phyloP scores from a whole-genome alignment of 352 stramenopile species.

The Pythium monospermum region DNA sequence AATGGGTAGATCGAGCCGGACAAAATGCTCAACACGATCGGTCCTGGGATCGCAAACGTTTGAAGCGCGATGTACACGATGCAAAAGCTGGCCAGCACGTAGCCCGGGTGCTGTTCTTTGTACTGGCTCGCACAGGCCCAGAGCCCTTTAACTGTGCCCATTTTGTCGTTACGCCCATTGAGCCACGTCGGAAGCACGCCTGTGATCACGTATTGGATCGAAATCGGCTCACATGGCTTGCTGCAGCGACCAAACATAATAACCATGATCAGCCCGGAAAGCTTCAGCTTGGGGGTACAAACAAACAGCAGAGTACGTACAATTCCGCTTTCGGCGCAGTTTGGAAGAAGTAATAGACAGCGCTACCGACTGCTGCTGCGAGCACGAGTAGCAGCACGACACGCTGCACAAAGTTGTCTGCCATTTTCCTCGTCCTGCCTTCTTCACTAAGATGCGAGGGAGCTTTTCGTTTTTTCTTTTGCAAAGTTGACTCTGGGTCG shows the following conservation, averaged over 20 bases:
- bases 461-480: background rate
- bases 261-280: no score
- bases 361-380: slow-evolving; percentile 26
- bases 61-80: slow-evolving; percentile 85
- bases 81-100: slow-evolving; percentile 77
- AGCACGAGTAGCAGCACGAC: slow-evolving; percentile 40
- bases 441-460: no score
- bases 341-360: slow-evolving; percentile 70
- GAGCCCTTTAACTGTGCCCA: slow-evolving; percentile 72
- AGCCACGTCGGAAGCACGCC: slow-evolving; percentile 78
- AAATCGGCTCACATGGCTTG: slow-evolving; percentile 62
- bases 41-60: slow-evolving; percentile 85
- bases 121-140: slow-evolving; percentile 78
- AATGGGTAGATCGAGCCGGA: slow-evolving; percentile 87
- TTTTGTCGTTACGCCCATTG: slow-evolving; percentile 79
- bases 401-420: slow-evolving; percentile 25
- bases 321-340: slow-evolving; percentile 58
- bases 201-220: slow-evolving; percentile 67
- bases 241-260: slow-evolving; percentile 20
- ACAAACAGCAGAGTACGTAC: slow-evolving; percentile 30
- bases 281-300: background rate
- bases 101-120: slow-evolving; percentile 62
- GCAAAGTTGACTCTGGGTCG: no score
- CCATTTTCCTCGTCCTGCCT: slow-evolving; percentile 9
- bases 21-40: slow-evolving; percentile 84